Base-by-base conservation (phyloP, 371 early-diverging fungal species). In the Blakeslea trispora region DNA sequence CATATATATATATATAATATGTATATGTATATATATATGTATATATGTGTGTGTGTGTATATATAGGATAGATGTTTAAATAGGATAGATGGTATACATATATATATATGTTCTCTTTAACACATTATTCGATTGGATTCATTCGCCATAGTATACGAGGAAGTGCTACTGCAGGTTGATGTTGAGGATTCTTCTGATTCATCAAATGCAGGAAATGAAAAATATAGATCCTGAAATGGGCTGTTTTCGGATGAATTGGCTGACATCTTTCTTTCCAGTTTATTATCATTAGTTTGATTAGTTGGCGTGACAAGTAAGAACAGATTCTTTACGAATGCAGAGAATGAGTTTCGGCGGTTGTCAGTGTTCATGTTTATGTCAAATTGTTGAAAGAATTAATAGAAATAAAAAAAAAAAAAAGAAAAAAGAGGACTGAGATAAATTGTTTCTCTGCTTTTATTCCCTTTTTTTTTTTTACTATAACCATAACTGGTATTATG, bases 251-350 rank as follows among this genome's bases (percentile, higher is more conserved):
- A 34, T n/a, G 44, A 42, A 19, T 50, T 28, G 3, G 43, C 40
- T 31, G 37, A 44, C 49, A 31, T 22, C 55, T 41, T 32, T 44
- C 48, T 52, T 44, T 50, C 40, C 24, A 44, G 18, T 39, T 57
- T 48, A 15, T 61, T 19, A n/a, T 23, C 18, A 17, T 35, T 54
- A 4, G 37, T 3, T 37, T 53, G 23, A 41, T 40, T 46, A 28
- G 65, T 31, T 34, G 69, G 65, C 17, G 71, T 62, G 21, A 70
- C 63, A 3, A 70, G 35, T 35, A 63, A 61, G 9, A 71, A 40
- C 32, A 63, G 53, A 50, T 67, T 67, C 46, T 66, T 66, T 17
- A 71, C 64, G 53, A 71, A 59, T 13, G 64, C 45, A 43, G 67
- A 67, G 22, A 71, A 61, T 15, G 71, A 67, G 22, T 63, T 64